phyloP scores from a whole-genome alignment of 2,329 filamentous ascomycete species.

The Cercospora citrullina region DNA sequence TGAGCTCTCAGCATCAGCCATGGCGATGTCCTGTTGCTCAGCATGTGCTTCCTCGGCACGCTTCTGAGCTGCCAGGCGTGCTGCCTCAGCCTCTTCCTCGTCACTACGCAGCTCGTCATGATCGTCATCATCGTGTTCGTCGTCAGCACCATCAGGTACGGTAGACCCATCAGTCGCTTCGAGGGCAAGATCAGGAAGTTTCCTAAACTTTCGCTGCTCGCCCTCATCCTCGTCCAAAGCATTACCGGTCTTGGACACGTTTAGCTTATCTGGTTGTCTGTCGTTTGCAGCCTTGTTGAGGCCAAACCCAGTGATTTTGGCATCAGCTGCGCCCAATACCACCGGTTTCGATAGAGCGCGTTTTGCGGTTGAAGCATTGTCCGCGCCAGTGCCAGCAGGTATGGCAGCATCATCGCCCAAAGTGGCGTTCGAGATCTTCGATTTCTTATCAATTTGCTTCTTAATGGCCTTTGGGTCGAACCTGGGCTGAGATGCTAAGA shows the following conservation, averaged over 20 bases:
- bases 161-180: slow-evolving; percentile 48
- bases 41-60: slow-evolving; percentile 56
- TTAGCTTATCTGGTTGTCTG: slow-evolving; percentile 55
- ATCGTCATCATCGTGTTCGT: slow-evolving; percentile 49
- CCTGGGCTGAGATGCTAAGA: slow-evolving; percentile 66
- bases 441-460: slow-evolving; percentile 66
- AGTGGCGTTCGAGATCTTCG: slow-evolving; percentile 52
- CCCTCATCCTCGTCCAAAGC: slow-evolving; percentile 88
- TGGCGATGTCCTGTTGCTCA: slow-evolving; percentile 52
- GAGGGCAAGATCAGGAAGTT: slow-evolving; percentile 74
- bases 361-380: slow-evolving; percentile 40
- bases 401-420: slow-evolving; percentile 57
- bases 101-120: slow-evolving; percentile 79
- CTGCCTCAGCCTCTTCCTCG: slow-evolving; percentile 82
- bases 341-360: slow-evolving; percentile 33
- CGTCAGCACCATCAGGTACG: slow-evolving; percentile 57
- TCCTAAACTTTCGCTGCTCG: slow-evolving; percentile 83
- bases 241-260: slow-evolving; percentile 67
- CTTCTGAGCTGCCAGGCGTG: slow-evolving; percentile 75
- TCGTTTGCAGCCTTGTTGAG: slow-evolving; percentile 69
- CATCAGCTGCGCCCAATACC: slow-evolving; percentile 33
- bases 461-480: slow-evolving; percentile 85
- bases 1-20: slow-evolving; percentile 43
- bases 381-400: slow-evolving; percentile 37
- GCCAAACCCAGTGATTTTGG: slow-evolving; percentile 81